These are phyloP conservation scores for Cantharellus cinnabarinus DNA, from an alignment of 768 basidiomycete genomes.

Conservation along the genomic window DNA sequence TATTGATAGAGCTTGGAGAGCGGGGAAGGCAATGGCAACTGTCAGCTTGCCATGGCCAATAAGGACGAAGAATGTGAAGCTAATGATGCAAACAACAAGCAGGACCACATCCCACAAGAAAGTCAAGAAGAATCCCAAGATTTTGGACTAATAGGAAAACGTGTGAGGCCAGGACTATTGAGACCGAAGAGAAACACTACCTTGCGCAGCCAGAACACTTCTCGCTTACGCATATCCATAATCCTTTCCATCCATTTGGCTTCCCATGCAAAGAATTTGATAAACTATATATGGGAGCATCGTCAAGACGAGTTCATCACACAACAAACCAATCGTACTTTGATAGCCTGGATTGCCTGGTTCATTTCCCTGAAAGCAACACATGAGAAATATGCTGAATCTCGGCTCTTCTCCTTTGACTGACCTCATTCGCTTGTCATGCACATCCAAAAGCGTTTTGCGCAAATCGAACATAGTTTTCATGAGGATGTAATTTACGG, in stretches of 20 bases:
- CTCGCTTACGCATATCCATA: constrained; percentile 40
- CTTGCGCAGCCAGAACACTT: constrained; percentile 53
- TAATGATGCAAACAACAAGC: constrained; percentile 56
- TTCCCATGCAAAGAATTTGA: constrained; percentile 75
- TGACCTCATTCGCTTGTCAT: constrained; percentile 5
- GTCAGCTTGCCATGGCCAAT: constrained; percentile 51
- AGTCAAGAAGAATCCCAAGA: constrained; percentile 31
- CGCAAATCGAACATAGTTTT: background rate
- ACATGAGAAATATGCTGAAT: background rate
- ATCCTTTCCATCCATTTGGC: constrained; percentile 51
- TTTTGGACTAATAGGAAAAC: background rate
- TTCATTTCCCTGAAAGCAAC: constrained; percentile 2
- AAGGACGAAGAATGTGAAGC: constrained; percentile 55
- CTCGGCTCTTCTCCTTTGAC: background rate
- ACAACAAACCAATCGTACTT: constrained; percentile 4
- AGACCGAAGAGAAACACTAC: background rate
- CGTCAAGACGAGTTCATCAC: background rate
- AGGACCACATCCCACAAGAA: constrained; percentile 58
- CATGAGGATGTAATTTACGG: constrained; percentile 6
- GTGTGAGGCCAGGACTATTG: background rate
- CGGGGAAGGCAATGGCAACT: constrained; percentile 49
- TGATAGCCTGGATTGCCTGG: constrained; percentile 9
- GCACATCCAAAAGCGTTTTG: background rate
- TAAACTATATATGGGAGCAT: constrained; percentile 24
- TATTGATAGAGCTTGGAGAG: background rate